Percentiles rank a stretch among this genome's conserved stretches.
Conservation (phyloP, 208 protist species). For the Hexamita inflata region DNA sequence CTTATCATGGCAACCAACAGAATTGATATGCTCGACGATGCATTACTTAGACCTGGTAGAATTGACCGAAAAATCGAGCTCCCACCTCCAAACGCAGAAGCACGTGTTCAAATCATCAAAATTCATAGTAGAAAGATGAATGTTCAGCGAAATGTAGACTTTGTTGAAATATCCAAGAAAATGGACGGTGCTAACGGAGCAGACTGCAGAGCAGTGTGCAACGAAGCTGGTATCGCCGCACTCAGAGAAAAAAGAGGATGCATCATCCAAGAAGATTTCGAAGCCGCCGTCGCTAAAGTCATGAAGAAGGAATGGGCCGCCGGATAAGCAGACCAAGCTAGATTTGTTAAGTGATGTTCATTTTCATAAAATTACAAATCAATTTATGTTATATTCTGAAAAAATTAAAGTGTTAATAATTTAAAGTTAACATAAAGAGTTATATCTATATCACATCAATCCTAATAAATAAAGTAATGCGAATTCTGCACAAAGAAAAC, state of each 20-base stretch:
- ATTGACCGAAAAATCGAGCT: slow-evolving; percentile 99
- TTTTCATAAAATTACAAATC: too few relatives aligned
- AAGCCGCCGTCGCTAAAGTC: slow-evolving; percentile 95
- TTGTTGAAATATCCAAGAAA: slow-evolving; percentile 82
- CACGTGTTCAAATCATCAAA: slow-evolving; percentile 89
- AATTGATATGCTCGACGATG: slow-evolving; percentile 97
- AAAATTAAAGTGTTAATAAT: too few relatives aligned
- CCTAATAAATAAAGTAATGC: too few relatives aligned
- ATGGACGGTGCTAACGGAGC: slow-evolving; percentile 88
- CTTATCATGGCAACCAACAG: slow-evolving; percentile 88
- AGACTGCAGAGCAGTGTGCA: slow-evolving; percentile 87
- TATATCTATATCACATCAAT: too few relatives aligned
- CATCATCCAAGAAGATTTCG: slow-evolving; percentile 99
- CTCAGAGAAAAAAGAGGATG: slow-evolving; percentile 95
- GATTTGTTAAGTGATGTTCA: too few relatives aligned
- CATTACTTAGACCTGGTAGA: slow-evolving; percentile 90
- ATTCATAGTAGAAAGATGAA: slow-evolving; percentile 99
- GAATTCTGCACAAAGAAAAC: too few relatives aligned
- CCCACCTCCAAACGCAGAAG: slow-evolving; percentile 65
- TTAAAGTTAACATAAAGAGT: too few relatives aligned
- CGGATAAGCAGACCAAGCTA: too few relatives aligned
- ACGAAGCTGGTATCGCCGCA: slow-evolving; percentile 92
- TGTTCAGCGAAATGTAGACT: slow-evolving; percentile 88
- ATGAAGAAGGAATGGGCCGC: too few relatives aligned
- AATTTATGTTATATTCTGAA: too few relatives aligned